phyloP scores from a whole-genome alignment of 768 basidiomycete species.

The Suillus brevipes region DNA sequence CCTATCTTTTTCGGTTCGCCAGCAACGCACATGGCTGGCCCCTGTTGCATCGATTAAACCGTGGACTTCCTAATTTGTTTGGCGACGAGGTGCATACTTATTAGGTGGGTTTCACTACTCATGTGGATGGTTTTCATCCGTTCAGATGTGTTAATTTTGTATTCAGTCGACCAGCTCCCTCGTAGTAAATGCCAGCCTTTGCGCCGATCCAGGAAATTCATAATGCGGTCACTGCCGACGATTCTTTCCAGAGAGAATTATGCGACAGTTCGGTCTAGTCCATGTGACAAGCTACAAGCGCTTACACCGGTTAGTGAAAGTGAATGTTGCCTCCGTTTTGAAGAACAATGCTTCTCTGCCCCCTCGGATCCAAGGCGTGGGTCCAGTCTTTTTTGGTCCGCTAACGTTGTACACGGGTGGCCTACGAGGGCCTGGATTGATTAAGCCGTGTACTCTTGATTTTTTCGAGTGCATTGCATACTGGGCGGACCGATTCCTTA shows the following conservation, averaged over 20 bases:
- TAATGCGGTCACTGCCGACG: background rate
- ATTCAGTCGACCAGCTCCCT: background rate
- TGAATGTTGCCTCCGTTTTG: background rate
- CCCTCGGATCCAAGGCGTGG: background rate
- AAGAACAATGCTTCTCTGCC: background rate
- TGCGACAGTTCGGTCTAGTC: background rate
- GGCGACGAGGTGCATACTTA: background rate
- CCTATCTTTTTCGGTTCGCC: background rate
- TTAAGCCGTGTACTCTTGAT: background rate
- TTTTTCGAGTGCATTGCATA: no score
- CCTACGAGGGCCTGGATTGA: background rate
- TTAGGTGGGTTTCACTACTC: background rate
- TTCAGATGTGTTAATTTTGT: background rate
- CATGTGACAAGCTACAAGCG: background rate
- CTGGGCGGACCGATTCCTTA: no score
- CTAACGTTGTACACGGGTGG: background rate
- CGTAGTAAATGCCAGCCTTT: background rate
- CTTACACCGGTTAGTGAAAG: background rate
- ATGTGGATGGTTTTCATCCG: background rate
- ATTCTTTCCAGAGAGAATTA: background rate
- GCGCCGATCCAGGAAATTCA: background rate
- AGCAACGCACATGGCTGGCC: background rate
- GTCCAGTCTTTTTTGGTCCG: background rate
- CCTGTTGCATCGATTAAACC: background rate
- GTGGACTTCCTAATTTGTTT: background rate